Conservation (phyloP, 768 basidiomycete species). For the Tephrocybe sp. region DNA sequence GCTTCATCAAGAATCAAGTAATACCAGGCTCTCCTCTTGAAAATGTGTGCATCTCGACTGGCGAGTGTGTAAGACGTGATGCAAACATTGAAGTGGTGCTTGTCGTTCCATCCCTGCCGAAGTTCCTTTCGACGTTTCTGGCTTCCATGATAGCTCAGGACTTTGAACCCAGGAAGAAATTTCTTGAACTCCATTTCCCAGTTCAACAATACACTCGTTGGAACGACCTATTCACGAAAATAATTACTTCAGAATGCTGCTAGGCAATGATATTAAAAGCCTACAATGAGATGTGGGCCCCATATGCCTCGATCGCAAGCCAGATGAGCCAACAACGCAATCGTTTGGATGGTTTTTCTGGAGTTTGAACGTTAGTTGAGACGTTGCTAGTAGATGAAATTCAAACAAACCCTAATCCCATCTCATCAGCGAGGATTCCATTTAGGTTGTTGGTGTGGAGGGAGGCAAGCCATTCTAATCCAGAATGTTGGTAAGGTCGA, state of each 20-base stretch:
- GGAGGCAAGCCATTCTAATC: slow-evolving; percentile 91
- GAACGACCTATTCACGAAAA: slow-evolving; percentile 58
- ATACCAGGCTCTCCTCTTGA: slow-evolving; percentile 92
- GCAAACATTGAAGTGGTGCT: slow-evolving; percentile 89
- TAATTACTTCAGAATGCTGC: slow-evolving; percentile 19
- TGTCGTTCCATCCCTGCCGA: slow-evolving; percentile 88
- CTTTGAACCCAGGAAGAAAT: slow-evolving; percentile 85
- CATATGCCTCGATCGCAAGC: slow-evolving; percentile 88
- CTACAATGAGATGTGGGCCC: slow-evolving; percentile 87
- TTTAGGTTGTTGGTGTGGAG: slow-evolving; percentile 79
- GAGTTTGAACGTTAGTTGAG: neutral
- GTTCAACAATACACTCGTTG: slow-evolving; percentile 90
- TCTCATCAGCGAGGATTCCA: slow-evolving; percentile 88
- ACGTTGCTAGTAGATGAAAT: neutral
- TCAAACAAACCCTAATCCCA: slow-evolving; percentile 82
- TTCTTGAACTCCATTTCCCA: slow-evolving; percentile 99
- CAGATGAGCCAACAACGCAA: slow-evolving; percentile 88
- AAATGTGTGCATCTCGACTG: slow-evolving; percentile 86
- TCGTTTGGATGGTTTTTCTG: slow-evolving; percentile 96
- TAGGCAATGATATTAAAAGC: slow-evolving; percentile 18
- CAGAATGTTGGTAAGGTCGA: slow-evolving; percentile 90
- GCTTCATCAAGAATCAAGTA: slow-evolving; percentile 97
- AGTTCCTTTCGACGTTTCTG: slow-evolving; percentile 88
- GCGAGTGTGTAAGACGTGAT: slow-evolving; percentile 93
- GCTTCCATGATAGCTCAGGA: slow-evolving; percentile 87